Conservation (phyloP, 1,139 yeast species). For the Sporopachydermia cereana region DNA sequence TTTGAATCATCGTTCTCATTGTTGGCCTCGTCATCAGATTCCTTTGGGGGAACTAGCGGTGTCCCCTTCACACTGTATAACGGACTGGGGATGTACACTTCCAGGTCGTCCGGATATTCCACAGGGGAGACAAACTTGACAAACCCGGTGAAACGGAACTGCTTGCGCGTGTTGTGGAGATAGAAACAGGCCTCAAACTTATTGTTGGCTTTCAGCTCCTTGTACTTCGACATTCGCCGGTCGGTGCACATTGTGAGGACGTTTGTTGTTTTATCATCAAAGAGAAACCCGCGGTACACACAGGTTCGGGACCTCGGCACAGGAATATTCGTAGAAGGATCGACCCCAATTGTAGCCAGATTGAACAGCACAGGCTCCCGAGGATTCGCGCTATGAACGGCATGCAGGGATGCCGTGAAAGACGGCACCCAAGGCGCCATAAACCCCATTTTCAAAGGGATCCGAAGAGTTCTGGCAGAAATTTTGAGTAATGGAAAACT, state of each 20-base stretch:
- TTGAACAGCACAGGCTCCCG: neutral
- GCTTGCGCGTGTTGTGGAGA: constrained; percentile 46
- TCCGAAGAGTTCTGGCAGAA: too few species aligned
- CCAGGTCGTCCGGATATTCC: constrained; percentile 10
- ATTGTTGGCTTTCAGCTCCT: constrained; percentile 39
- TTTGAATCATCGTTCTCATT: neutral
- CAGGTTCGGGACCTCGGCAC: constrained; percentile 59
- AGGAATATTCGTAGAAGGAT: constrained; percentile 49
- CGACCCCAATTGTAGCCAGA: constrained; percentile 32
- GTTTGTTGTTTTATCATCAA: constrained; percentile 56
- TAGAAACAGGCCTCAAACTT: constrained; percentile 69
- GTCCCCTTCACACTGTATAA: neutral
- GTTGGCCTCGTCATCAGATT: neutral
- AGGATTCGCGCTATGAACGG: constrained; percentile 5
- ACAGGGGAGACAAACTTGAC: constrained; percentile 38
- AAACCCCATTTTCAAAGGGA: constrained; percentile 26
- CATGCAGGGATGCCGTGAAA: constrained; percentile 23
- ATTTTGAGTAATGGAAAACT: too few species aligned
- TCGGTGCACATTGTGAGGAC: constrained; percentile 65
- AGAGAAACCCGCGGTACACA: constrained; percentile 64
- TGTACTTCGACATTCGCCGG: constrained; percentile 50
- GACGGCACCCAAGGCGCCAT: constrained; percentile 69
- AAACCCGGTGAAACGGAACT: constrained; percentile 60
- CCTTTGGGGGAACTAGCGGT: neutral
- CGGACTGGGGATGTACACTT: constrained; percentile 1